These are phyloP conservation scores for Grosmannia clavigera DNA, from an alignment of 2,329 filamentous ascomycete species.

Conservation along the genomic window DNA sequence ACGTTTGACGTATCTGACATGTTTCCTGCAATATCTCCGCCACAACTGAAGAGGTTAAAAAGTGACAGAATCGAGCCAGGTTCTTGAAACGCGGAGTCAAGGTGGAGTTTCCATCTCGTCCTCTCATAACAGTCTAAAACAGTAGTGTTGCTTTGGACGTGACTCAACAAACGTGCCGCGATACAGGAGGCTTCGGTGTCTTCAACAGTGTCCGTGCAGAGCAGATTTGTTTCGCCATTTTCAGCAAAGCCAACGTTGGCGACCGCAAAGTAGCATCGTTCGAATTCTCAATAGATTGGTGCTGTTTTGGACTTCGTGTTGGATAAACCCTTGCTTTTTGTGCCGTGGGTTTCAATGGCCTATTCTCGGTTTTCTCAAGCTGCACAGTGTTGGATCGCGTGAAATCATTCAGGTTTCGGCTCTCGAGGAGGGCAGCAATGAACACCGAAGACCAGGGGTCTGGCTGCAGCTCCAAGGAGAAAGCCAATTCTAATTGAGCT, in stretches of 20 bases:
- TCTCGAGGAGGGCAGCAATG: not conserved
- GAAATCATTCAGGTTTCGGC: not conserved
- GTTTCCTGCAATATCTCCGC: slow-evolving; percentile 7
- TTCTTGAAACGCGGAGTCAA: not conserved
- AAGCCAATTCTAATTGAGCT: not conserved
- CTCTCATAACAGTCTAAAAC: not conserved
- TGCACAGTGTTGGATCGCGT: not conserved
- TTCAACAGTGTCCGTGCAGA: not conserved
- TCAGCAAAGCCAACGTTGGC: not conserved
- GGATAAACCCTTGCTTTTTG: too few relatives aligned
- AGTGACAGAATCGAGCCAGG: not conserved
- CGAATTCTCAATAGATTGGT: too few relatives aligned
- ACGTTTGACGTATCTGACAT: not conserved
- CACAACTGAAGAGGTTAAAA: slow-evolving; percentile 6
- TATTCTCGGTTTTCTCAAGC: too few relatives aligned
- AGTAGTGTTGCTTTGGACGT: not conserved
- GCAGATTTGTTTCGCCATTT: not conserved
- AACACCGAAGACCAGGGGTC: not conserved
- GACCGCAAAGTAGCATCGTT: not conserved
- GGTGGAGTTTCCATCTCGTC: not conserved
- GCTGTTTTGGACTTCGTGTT: too few relatives aligned
- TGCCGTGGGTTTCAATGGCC: not conserved
- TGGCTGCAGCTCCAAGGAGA: not conserved
- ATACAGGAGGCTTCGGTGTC: not conserved
- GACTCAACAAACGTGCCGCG: not conserved